A percentile compares a stretch with the other conserved stretches of the same genome.
Evolutionary conservation across 176 grass and related monocot species (phyloP).

Genomic region (Eremochloa ophiuroides): DNA sequence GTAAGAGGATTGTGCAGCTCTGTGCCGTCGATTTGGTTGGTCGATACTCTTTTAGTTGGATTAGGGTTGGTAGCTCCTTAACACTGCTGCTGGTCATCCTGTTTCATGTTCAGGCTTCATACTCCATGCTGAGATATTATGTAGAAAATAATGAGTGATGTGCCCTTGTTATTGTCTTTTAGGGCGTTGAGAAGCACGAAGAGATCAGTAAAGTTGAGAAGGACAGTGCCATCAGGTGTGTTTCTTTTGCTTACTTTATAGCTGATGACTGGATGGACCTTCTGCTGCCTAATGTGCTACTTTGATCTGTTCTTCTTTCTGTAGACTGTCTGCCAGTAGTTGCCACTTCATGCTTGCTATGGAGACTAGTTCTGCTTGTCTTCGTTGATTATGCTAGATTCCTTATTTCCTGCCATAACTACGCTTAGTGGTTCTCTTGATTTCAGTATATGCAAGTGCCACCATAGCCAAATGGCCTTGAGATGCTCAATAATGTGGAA

Average conservation of each 20-base stretch:
- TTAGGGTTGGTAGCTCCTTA: neutral
- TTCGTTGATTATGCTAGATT: neutral
- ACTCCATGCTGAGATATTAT: neutral
- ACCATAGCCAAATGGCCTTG: neutral
- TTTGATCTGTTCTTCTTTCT: neutral
- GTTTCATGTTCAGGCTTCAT: neutral
- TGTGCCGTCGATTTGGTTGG: neutral
- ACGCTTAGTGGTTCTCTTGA: neutral
- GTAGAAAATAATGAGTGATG: neutral
- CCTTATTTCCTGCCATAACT: neutral
- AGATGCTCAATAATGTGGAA: neutral
- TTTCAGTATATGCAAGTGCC: neutral
- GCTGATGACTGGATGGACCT: neutral
- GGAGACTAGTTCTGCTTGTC: neutral
- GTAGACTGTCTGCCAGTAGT: neutral
- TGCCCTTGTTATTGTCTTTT: neutral
- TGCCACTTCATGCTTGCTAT: neutral
- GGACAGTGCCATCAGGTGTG: constrained; percentile 42
- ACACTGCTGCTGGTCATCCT: neutral
- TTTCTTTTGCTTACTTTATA: neutral
- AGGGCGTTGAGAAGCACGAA: constrained; percentile 54
- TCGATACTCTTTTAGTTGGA: neutral
- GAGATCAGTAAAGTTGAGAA: constrained; percentile 46
- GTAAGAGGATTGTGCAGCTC: neutral
- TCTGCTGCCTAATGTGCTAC: neutral